Percentiles rank a stretch among this genome's conserved stretches.
Evolutionary conservation across 1,139 yeast genomes (phyloP).

Genomic region (Candida labiduridarum): DNA sequence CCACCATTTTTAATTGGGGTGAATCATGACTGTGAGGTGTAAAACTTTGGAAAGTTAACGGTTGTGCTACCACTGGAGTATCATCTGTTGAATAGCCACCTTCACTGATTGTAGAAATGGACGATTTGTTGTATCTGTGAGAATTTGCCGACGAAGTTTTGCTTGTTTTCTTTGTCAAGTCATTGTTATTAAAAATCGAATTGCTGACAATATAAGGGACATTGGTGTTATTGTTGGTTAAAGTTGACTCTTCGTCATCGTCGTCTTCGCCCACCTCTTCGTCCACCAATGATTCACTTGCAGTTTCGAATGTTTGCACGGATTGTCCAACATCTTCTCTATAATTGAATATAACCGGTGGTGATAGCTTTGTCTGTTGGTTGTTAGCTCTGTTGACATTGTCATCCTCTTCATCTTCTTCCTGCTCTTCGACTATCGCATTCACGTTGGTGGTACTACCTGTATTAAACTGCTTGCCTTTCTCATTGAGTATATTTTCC

Average conservation of each 20-base stretch:
- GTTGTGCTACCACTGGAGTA: constrained; percentile 29
- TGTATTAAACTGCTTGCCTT: constrained; percentile 12
- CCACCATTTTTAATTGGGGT: constrained; percentile 17
- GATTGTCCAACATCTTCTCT: constrained; percentile 16
- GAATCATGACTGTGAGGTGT: constrained; percentile 18
- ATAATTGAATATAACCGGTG: constrained; percentile 6
- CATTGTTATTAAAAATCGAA: background rate
- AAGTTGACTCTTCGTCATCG: constrained; percentile 4
- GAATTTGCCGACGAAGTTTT: constrained; percentile 6
- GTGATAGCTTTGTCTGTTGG: constrained; percentile 1
- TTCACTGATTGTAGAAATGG: constrained; percentile 19
- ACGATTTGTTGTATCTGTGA: constrained; percentile 18
- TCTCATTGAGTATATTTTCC: constrained; percentile 46
- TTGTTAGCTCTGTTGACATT: background rate
- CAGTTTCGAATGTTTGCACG: constrained; percentile 35
- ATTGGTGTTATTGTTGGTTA: constrained; percentile 1
- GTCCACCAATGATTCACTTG: constrained; percentile 17
- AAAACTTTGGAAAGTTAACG: constrained; percentile 27
- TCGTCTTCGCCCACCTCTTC: constrained; percentile 12
- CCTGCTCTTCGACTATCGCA: constrained; percentile 29
- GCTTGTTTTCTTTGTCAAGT: constrained; percentile 1
- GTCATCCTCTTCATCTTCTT: constrained; percentile 17
- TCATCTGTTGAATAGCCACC: constrained; percentile 25
- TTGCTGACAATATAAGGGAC: background rate
- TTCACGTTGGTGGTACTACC: constrained; percentile 8